Evolutionary conservation across 805 yeast genomes (phyloP).

Genomic region (Millerago galiae): DNA sequence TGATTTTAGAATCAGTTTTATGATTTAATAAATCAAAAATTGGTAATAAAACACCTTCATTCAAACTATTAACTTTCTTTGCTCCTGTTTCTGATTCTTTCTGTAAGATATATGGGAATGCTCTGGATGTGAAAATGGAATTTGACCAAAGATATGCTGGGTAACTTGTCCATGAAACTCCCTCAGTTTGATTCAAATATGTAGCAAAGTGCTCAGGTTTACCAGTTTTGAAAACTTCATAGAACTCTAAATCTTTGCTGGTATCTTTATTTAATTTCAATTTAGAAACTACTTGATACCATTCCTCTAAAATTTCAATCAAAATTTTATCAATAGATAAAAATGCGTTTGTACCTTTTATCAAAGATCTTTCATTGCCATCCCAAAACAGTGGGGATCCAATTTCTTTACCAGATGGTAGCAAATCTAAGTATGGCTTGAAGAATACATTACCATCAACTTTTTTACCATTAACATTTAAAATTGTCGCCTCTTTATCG

Average conservation of each 20-base stretch:
- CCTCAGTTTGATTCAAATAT: constrained; percentile 17
- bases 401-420: constrained; percentile 40
- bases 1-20: constrained; percentile 48
- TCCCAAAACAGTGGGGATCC: constrained; percentile 68
- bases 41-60: constrained; percentile 68
- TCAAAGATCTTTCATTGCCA: constrained; percentile 38
- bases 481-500: constrained; percentile 18
- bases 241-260: constrained; percentile 22
- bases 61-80: constrained; percentile 28
- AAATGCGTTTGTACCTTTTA: constrained; percentile 69
- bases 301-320: constrained; percentile 47
- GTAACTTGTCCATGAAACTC: constrained; percentile 53
- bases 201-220: constrained; percentile 21
- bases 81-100: constrained; percentile 9
- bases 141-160: constrained; percentile 72
- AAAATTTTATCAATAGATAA: constrained; percentile 44
- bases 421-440: constrained; percentile 39
- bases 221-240: constrained; percentile 18
- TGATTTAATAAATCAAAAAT: constrained; percentile 78
- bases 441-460: constrained; percentile 20
- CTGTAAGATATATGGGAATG: constrained; percentile 68
- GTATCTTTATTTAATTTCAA: constrained; percentile 8
- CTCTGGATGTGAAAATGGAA: constrained; percentile 64
- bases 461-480: not conserved
- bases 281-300: constrained; percentile 33